Conservation (phyloP, 108 stramenopile genomes). For the Cylindrotheca fusiformis region DNA sequence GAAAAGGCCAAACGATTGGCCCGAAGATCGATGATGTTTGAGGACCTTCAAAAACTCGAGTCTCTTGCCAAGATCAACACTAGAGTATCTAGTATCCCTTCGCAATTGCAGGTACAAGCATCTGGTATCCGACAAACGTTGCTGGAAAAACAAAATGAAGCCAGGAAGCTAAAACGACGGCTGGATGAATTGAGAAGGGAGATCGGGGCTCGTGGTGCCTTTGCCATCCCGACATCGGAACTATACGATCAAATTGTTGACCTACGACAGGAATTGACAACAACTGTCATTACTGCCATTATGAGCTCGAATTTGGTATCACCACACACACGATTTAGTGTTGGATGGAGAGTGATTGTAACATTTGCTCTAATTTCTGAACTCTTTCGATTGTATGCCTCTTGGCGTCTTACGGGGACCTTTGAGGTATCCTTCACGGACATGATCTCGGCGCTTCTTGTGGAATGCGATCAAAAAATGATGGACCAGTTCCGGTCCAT, state of each 20-base stretch:
- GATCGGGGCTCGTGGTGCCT: slow-evolving; percentile 12
- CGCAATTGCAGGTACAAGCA: neutral
- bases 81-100: slow-evolving; percentile 7
- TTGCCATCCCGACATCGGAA: slow-evolving; percentile 30
- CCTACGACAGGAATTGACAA: slow-evolving; percentile 39
- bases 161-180: slow-evolving; percentile 29
- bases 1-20: slow-evolving; percentile 23
- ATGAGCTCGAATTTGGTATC: slow-evolving; percentile 41
- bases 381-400: slow-evolving; percentile 45
- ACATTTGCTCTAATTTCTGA: slow-evolving; percentile 53
- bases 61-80: slow-evolving; percentile 10
- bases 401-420: slow-evolving; percentile 33
- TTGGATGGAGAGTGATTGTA: slow-evolving; percentile 57
- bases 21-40: slow-evolving; percentile 10
- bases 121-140: slow-evolving; percentile 27
- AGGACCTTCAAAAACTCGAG: slow-evolving; percentile 17
- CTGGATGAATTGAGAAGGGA: slow-evolving; percentile 41
- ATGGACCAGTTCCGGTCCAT: neutral
- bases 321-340: slow-evolving; percentile 61
- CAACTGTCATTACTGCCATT: slow-evolving; percentile 12
- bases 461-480: slow-evolving; percentile 5
- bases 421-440: slow-evolving; percentile 17
- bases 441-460: slow-evolving; percentile 1
- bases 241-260: slow-evolving; percentile 53
- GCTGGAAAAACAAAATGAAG: slow-evolving; percentile 29